Percentiles rank a stretch among this genome's conserved stretches.
phyloP scores from a whole-genome alignment of 1,284 basidiomycete genomes.

The Boletus sp. region DNA sequence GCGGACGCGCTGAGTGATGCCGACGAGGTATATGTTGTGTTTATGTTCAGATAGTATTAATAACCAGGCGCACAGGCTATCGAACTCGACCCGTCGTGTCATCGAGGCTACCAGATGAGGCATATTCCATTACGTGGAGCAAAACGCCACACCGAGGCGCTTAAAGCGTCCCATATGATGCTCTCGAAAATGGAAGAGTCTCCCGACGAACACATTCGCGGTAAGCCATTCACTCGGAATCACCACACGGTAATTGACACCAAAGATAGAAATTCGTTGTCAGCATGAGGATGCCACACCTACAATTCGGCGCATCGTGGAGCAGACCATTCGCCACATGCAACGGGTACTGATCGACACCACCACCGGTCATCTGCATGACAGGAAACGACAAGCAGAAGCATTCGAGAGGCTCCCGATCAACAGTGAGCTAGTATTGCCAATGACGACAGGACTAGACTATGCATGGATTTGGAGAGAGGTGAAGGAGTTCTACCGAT shows the following conservation, averaged over 20 bases:
- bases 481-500: conserved; percentile 1
- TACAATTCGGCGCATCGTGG: not conserved
- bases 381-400: not conserved
- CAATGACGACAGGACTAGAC: not conserved
- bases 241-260: not conserved
- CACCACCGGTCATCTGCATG: not conserved
- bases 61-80: not conserved
- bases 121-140: not conserved
- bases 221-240: not conserved
- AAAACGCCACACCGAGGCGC: not conserved
- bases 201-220: not conserved
- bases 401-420: not conserved
- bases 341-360: not conserved
- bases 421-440: not conserved
- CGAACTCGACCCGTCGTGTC: not conserved
- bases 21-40: not conserved
- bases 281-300: not conserved
- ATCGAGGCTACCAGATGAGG: not conserved
- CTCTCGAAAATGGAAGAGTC: not conserved
- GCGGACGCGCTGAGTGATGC: conserved; percentile 1
- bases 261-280: not conserved
- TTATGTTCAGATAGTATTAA: not conserved
- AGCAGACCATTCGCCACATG: not conserved
- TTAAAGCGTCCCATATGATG: not conserved
- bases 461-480: not conserved